Conservation (phyloP, 2,329 filamentous ascomycete genomes). For the Calycina herbarum region DNA sequence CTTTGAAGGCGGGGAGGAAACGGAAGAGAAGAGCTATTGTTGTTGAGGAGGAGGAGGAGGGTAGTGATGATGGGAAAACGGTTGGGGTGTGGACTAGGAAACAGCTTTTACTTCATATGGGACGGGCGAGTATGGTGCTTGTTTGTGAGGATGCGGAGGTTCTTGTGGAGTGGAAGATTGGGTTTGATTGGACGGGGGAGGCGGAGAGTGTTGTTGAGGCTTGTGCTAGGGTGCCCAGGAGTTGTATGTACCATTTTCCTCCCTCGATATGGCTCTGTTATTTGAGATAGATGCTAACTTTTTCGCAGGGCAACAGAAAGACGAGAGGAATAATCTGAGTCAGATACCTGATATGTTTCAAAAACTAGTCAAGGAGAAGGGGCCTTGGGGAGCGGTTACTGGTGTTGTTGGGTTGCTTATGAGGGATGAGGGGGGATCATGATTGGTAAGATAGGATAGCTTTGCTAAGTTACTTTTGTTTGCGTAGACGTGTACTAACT, state of each 20-base stretch:
- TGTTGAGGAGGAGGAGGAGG: conserved; percentile 34
- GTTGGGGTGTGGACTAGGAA: conserved; percentile 38
- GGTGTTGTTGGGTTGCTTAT: conserved; percentile 60
- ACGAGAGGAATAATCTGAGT: conserved; percentile 55
- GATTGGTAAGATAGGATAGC: not conserved
- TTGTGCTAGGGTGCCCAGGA: conserved; percentile 56
- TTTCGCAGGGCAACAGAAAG: conserved; percentile 58
- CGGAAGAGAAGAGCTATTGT: conserved; percentile 24
- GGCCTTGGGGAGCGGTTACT: conserved; percentile 58
- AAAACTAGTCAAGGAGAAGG: conserved; percentile 55
- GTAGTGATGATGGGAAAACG: conserved; percentile 18
- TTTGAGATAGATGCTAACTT: conserved; percentile 31
- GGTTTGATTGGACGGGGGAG: conserved; percentile 73
- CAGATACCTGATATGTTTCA: conserved; percentile 62
- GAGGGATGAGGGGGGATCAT: conserved; percentile 3
- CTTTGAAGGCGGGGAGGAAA: conserved; percentile 24
- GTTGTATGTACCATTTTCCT: conserved; percentile 55
- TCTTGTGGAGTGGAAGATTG: conserved; percentile 61
- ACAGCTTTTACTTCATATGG: conserved; percentile 55
- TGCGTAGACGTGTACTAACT: too few species aligned
- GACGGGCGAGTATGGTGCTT: conserved; percentile 47
- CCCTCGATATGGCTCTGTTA: too few species aligned
- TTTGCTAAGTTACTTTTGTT: not conserved
- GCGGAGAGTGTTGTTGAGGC: conserved; percentile 59
- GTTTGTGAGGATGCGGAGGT: conserved; percentile 32